Evolutionary conservation across 2,329 filamentous ascomycete genomes (phyloP), one percentile per base, ranked within the genome.

Genomic region (Nemania sp.): DNA sequence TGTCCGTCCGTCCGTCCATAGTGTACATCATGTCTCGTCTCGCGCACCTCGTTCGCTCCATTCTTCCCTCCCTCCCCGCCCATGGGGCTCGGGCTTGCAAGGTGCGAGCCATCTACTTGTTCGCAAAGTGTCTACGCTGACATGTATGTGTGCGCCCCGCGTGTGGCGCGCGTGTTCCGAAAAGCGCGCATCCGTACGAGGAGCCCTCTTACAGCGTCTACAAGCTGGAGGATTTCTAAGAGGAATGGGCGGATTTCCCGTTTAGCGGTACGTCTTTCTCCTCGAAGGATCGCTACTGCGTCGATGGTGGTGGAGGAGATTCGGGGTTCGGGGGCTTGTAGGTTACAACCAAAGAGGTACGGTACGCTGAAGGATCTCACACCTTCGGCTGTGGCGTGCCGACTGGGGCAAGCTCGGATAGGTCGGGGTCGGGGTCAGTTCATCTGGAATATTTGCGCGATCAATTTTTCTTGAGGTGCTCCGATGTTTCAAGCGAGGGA

Each of bases 151-250:
- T 7, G 25, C 25, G n/a, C n/a, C n/a, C n/a, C n/a, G n/a, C n/a
- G n/a, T n/a, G n/a, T n/a, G n/a, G n/a, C n/a, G 25, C 25, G 25
- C 7, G 25, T 29, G 25, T 29, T 29, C 7, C 25, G 25, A 7
- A 32, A 67, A 81, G 74, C 54, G 76, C 77, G 0, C 82, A 84
- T 72, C 82, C 81, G 1, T 85, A 83, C 54, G 81, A 84, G 63
- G 80, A 83, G 62, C 77, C 78, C 5, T 76, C 78, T 0, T 84
- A 83, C 67, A 73, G 79, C 6, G 80, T 84, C 5, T 75, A 74
- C 62, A 80, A 75, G 68, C 40, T 82, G 62, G 81, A 83, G 67
- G 76, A 82, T 60, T 81, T 68, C 43, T 72, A 39, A 68, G 48
- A 47, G 51, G 54, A 35, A n/a, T n/a, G n/a, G n/a, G n/a, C 45